Percentiles rank a stretch among this genome's conserved stretches.
Conservation (phyloP, 163 green algal species). For the Picocystis sp. region DNA sequence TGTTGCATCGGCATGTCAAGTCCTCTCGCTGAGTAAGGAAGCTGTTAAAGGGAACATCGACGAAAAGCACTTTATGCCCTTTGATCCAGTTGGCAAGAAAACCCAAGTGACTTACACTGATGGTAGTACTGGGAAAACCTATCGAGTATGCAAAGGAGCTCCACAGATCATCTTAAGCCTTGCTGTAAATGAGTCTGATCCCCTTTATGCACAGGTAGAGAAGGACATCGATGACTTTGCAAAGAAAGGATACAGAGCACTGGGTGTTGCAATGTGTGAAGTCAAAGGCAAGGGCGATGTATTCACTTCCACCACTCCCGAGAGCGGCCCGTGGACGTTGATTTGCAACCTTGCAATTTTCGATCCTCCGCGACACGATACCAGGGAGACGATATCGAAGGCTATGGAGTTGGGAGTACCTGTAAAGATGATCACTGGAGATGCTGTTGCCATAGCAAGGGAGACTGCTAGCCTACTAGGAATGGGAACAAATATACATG, state of each 20-base stretch:
- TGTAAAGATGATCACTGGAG: slow-evolving; percentile 70
- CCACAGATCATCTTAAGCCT: slow-evolving; percentile 34
- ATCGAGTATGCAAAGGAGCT: slow-evolving; percentile 66
- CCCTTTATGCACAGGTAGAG: slow-evolving; percentile 37
- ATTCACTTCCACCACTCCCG: slow-evolving; percentile 9
- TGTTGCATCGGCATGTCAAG: neutral
- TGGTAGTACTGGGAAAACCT: slow-evolving; percentile 27
- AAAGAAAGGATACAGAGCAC: slow-evolving; percentile 51
- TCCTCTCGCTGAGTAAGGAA: slow-evolving; percentile 2
- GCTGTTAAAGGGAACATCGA: slow-evolving; percentile 24
- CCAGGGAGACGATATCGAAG: slow-evolving; percentile 24
- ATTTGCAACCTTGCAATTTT: slow-evolving; percentile 55
- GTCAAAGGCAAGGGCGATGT: slow-evolving; percentile 35
- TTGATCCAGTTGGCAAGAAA: slow-evolving; percentile 80
- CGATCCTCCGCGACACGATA: slow-evolving; percentile 71
- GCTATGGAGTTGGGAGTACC: slow-evolving; percentile 42
- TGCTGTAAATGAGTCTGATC: slow-evolving; percentile 46
- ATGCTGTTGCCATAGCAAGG: slow-evolving; percentile 35
- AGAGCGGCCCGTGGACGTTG: slow-evolving; percentile 35
- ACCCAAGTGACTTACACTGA: slow-evolving; percentile 36
- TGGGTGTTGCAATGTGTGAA: slow-evolving; percentile 50
- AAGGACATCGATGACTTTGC: slow-evolving; percentile 71
- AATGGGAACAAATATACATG: slow-evolving; percentile 38
- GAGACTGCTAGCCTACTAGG: slow-evolving; percentile 31
- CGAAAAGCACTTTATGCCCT: slow-evolving; percentile 59